phyloP scores from a whole-genome alignment of 177 flowering plant genomes.

The Vitis hybrid region DNA sequence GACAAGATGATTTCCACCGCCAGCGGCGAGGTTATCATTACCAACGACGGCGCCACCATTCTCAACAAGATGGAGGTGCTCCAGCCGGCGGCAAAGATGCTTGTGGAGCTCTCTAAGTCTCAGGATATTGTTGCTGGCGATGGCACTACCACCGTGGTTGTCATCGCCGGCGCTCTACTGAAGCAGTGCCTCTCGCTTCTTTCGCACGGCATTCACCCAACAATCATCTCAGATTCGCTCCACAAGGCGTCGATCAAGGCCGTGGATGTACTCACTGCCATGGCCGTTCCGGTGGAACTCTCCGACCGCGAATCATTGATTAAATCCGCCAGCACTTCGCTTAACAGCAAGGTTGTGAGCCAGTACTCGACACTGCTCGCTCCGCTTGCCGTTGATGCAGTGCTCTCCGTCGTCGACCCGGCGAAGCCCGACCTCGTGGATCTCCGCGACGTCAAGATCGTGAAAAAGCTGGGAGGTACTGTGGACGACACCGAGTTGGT shows the following conservation, averaged over 20 bases:
- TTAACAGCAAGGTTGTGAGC: constrained; percentile 88
- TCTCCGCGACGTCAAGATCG: constrained; percentile 83
- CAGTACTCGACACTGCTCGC: constrained; percentile 91
- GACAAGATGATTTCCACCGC: constrained; percentile 96
- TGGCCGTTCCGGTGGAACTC: constrained; percentile 90
- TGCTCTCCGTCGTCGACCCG: constrained; percentile 81
- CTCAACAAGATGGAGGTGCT: constrained; percentile 93
- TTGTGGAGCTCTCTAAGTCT: constrained; percentile 88
- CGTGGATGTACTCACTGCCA: constrained; percentile 73
- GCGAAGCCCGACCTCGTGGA: constrained; percentile 73
- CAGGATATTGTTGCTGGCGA: constrained; percentile 92
- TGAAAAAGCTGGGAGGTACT: constrained; percentile 90
- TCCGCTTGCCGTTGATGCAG: constrained; percentile 89
- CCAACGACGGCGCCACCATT: constrained; percentile 98
- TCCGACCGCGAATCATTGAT: constrained; percentile 75
- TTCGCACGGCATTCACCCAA: constrained; percentile 76
- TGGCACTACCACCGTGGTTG: constrained; percentile 97
- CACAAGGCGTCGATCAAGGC: constrained; percentile 66
- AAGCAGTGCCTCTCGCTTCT: constrained; percentile 64
- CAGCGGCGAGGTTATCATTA: constrained; percentile 88
- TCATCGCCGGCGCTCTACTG: constrained; percentile 88
- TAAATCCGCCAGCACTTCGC: constrained; percentile 77
- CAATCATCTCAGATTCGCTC: constrained; percentile 80
- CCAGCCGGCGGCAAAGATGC: constrained; percentile 94
- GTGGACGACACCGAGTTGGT: constrained; percentile 90